Evolutionary conservation across 208 protist genomes (phyloP), one percentile per base, ranked within the genome.

Genomic region (Wallacemonas collosoma): DNA sequence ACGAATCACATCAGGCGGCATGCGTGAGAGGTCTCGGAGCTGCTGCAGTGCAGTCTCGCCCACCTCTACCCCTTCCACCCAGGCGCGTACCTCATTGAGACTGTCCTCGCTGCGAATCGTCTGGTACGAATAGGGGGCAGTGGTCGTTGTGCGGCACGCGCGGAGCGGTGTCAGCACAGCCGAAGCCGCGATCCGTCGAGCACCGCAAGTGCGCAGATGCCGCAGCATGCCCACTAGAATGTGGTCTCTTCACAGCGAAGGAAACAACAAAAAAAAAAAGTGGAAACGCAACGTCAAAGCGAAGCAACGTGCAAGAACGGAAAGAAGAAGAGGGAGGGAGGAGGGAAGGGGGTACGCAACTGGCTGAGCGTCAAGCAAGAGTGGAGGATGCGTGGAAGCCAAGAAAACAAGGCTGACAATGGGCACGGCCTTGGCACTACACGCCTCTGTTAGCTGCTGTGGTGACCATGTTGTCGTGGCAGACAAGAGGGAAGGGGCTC

Each of bases 31-130:
- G 40, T 84, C 72, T 36, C 62, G 56, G 0, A 95, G 74, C 75
- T 95, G 91, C 55, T 86, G 79, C 57, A 77, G 48, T 6, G 88
- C 86, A 0, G 73, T 75, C 1, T 73, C 75, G 48, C 91, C 88
- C 69, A 94, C 81, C 53, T 88, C 77, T 1, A 94, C 87, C 0
- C 87, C 88, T 1, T 81, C 51, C 15, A 82, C 73, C 88, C 91
- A 95, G 44, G 80, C 87, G 2, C 79, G 80, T 17, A 93, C 83
- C 54, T 84, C 79, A 1, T 84, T 85, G 3, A 70, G 54, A 44
- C 82, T 84, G n/a, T 56, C 55, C 3, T 69, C 47, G 36, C 63
- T 77, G 36, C 79, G 61, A 36, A 85, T 38, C 35, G 86, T 72
- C 3, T 17, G 36, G 56, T 73, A 66, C 12, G 62, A 56, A 9